A percentile compares a stretch with the other conserved stretches of the same genome.
Conservation (phyloP, 345 rosid genomes). For the Cardiospermum halicacabum region DNA sequence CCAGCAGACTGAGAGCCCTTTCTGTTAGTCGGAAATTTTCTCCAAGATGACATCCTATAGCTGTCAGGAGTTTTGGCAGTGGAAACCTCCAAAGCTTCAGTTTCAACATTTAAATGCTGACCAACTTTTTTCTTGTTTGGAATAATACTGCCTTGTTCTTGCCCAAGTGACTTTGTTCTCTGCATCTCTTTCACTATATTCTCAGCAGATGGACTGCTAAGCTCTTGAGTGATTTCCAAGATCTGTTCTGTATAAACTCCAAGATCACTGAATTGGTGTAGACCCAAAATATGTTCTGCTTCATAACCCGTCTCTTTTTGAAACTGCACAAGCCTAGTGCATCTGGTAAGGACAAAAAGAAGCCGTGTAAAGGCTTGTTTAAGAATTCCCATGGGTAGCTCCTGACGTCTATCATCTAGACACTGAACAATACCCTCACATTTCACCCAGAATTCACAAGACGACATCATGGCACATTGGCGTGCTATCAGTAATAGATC, state of each 20-base stretch:
- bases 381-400: conserved; percentile 79
- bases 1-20: conserved; percentile 41
- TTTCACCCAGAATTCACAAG: conserved; percentile 78
- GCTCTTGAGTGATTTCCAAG: conserved; percentile 50
- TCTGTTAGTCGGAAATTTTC: conserved; percentile 78
- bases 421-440: conserved; percentile 88
- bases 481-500: conserved; percentile 78
- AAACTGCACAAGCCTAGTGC: conserved; percentile 94
- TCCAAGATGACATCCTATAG: conserved; percentile 92
- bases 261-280: conserved; percentile 85
- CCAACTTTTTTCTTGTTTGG: conserved; percentile 35
- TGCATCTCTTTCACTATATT: conserved; percentile 39
- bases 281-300: conserved; percentile 67
- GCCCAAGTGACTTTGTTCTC: conserved; percentile 34
- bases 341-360: conserved; percentile 87
- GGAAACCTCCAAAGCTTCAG: conserved; percentile 41
- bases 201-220: conserved; percentile 36
- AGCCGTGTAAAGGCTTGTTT: conserved; percentile 92
- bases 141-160: conserved; percentile 24
- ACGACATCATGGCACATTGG: conserved; percentile 75
- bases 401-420: conserved; percentile 89
- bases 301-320: conserved; percentile 88
- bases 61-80: conserved; percentile 74
- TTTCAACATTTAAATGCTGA: conserved; percentile 28
- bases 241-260: conserved; percentile 87